A percentile compares a stretch with the other conserved stretches of the same genome.
Evolutionary conservation across 2,329 filamentous ascomycete genomes (phyloP).

Genomic region (Talaromyces sp.): DNA sequence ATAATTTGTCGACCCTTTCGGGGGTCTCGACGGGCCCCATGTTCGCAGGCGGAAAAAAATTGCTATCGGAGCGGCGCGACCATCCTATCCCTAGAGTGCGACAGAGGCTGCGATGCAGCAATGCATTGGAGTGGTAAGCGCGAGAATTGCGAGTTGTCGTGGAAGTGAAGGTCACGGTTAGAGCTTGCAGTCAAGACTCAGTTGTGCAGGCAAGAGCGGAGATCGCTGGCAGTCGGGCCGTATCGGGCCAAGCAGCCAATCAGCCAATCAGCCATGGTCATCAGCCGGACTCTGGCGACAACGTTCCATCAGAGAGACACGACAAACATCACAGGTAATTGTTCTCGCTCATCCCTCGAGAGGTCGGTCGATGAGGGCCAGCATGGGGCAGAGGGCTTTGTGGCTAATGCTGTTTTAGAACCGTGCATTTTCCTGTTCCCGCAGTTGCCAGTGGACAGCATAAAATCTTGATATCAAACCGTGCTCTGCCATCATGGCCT

Average conservation of each 20-base stretch:
- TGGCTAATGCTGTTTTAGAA: neutral
- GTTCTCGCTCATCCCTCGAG: neutral
- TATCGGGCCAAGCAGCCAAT: neutral
- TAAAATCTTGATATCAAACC: neutral
- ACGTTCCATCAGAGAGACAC: neutral
- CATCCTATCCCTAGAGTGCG: slow-evolving; percentile 5
- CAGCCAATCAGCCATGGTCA: neutral
- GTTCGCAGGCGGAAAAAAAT: slow-evolving; percentile 15
- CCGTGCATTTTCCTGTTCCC: neutral
- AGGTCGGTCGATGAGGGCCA: neutral
- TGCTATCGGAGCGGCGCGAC: slow-evolving; percentile 7
- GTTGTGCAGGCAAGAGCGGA: neutral
- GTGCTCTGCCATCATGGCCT: neutral
- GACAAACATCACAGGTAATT: neutral
- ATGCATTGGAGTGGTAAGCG: neutral
- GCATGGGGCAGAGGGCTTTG: neutral
- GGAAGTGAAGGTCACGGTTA: neutral
- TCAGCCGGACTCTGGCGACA: neutral
- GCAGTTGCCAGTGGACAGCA: neutral
- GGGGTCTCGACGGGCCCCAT: slow-evolving; percentile 69
- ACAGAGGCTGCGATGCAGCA: neutral
- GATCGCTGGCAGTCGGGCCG: neutral
- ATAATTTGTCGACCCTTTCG: slow-evolving; percentile 77
- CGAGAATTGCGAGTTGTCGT: neutral
- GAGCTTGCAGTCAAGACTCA: neutral